These are phyloP conservation scores for Breviolum minutum DNA, from an alignment of 73 alveolate genomes.

Conservation along the genomic window DNA sequence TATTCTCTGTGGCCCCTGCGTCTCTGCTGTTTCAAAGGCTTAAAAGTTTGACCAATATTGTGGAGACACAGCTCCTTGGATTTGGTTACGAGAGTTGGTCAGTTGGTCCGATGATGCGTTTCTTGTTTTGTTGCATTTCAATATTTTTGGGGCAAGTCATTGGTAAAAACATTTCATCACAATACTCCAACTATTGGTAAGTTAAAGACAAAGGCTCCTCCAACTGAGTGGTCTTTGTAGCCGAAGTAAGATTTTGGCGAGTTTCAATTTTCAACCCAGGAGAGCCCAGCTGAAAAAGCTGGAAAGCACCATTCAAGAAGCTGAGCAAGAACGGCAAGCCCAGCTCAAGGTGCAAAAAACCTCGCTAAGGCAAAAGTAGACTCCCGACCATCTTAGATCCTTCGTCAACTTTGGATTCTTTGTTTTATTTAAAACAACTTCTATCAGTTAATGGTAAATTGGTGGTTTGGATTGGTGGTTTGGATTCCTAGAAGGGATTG, in stretches of 20 bases:
- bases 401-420: too few relatives aligned
- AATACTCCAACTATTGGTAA: not conserved
- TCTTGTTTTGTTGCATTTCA: too few relatives aligned
- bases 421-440: not conserved
- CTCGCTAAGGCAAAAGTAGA: too few relatives aligned
- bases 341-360: conserved; percentile 95
- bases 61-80: conserved; percentile 38
- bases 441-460: too few relatives aligned
- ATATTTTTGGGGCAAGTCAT: too few relatives aligned
- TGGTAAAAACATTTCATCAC: not conserved
- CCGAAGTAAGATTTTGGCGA: not conserved
- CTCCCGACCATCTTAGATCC: too few relatives aligned
- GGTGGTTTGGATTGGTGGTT: too few relatives aligned
- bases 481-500: too few relatives aligned
- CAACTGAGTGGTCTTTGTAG: not conserved
- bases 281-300: conserved; percentile 96
- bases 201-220: not conserved
- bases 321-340: conserved; percentile 97
- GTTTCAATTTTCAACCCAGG: not conserved
- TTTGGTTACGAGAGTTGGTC: too few relatives aligned
- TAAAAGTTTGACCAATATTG: conserved; percentile 68
- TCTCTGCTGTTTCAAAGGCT: not conserved
- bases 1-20: not conserved
- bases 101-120: not conserved
- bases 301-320: conserved; percentile 97